Conservation (phyloP, 306 rosid genomes). For the Fragaria vesca region DNA sequence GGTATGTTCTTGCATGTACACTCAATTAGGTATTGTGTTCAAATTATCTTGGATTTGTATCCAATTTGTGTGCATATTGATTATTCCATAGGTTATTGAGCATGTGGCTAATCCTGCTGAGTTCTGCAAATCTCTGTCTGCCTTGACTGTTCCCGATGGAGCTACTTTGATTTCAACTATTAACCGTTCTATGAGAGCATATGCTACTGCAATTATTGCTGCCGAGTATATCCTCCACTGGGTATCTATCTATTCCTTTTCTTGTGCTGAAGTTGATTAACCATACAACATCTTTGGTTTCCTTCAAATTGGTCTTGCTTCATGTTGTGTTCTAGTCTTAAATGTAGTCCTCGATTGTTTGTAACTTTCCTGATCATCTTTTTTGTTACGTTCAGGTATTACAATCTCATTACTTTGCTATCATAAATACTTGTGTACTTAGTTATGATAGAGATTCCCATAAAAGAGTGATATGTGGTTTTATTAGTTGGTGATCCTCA, state of each 20-base stretch:
- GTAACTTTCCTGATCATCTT: no score
- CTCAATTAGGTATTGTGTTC: neutral
- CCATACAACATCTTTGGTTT: neutral
- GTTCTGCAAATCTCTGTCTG: slow-evolving; percentile 84
- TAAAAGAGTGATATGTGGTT: neutral
- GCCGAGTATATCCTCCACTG: slow-evolving; percentile 89
- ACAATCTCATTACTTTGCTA: neutral
- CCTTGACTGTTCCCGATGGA: slow-evolving; percentile 65
- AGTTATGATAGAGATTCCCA: neutral
- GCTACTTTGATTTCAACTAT: slow-evolving; percentile 82
- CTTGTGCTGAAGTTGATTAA: slow-evolving; percentile 2
- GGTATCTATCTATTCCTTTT: slow-evolving; percentile 51
- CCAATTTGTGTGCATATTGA: slow-evolving; percentile 14
- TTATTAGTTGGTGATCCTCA: neutral
- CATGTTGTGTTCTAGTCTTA: neutral
- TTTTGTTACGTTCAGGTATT: neutral
- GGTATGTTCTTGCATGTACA: slow-evolving; percentile 32
- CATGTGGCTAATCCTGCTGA: slow-evolving; percentile 91
- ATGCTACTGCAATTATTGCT: slow-evolving; percentile 76
- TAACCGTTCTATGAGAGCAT: slow-evolving; percentile 87
- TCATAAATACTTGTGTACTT: neutral
- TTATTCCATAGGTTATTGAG: slow-evolving; percentile 67
- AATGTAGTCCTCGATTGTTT: neutral
- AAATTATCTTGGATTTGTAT: slow-evolving; percentile 17
- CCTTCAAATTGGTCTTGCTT: neutral